Evolutionary conservation across 108 stramenopile genomes (phyloP).

Genomic region (Parietichytrium sp.): DNA sequence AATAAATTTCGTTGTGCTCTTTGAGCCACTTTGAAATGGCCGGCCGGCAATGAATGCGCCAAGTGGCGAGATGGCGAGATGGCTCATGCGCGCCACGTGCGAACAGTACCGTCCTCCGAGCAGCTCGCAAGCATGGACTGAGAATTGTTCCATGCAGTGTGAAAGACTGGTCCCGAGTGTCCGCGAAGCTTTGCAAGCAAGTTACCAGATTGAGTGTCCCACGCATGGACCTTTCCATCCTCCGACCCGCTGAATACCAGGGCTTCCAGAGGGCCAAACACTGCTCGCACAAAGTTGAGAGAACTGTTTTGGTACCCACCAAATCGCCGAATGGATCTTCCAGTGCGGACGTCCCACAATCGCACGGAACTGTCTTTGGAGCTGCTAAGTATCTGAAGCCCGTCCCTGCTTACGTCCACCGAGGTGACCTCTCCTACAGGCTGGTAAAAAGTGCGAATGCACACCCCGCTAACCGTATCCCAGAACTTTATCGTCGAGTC

Average conservation of each 20-base stretch:
- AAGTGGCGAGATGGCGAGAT: no score
- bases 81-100: no score
- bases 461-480: slow-evolving; percentile 28
- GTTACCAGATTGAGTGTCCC: not conserved
- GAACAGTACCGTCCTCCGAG: slow-evolving; percentile 17
- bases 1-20: no score
- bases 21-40: no score
- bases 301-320: slow-evolving; percentile 30
- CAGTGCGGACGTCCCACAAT: slow-evolving; percentile 31
- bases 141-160: slow-evolving; percentile 17
- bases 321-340: not conserved
- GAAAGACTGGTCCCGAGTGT: not conserved
- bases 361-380: slow-evolving; percentile 31
- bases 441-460: slow-evolving; percentile 30
- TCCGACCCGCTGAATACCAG: slow-evolving; percentile 17
- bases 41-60: not conserved
- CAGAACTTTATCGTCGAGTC: slow-evolving; percentile 15
- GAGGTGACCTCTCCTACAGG: slow-evolving; percentile 36
- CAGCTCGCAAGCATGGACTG: not conserved
- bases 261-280: slow-evolving; percentile 14
- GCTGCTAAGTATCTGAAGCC: not conserved
- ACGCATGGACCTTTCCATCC: slow-evolving; percentile 11
- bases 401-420: not conserved
- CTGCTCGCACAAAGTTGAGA: slow-evolving; percentile 10
- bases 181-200: slow-evolving; percentile 29